Base-by-base conservation (phyloP, 108 stramenopile species). In the Mediolabrus comicus region DNA sequence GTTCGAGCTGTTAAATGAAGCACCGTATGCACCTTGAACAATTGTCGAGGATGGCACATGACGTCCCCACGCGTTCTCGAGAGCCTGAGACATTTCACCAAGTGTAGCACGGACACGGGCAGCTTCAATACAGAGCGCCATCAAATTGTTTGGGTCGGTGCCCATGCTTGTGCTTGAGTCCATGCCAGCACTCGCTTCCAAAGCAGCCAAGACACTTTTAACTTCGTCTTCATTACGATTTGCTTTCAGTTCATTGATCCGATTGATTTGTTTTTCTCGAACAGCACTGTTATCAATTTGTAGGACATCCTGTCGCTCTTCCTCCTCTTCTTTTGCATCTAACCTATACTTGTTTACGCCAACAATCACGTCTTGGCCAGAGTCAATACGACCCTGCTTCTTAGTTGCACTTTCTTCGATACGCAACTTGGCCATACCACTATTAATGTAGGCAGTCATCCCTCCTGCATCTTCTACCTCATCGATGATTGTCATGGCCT, bases 291-390 rank as follows among this genome's bases (percentile, higher is more conserved):
- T 98, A 63, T 99, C 97, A 67, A 99, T 94, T 70, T 82, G 74
- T 16, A 97, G 79, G 2, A 98, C 96, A 31, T 86, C 88, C 27
- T 87, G 84, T 57, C 72, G 53, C 70, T 91, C 90, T 28, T 63
- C 71, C 69, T 90, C 84, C 51, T 80, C 84, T 34, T 90, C 89
- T 17, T 90, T 87, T 59, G 78, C 75, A 59, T 64, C 83, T 62
- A 97, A 69, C 32, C 87, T 72, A 79, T 98, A 97, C 71, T 98
- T 98, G 83, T 99, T 99, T 31, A 99, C 96, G n/a, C 98, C 98
- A 8, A 99, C 97, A 55, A 98, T 82, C 13, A 79, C 80, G 49
- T 99, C 98, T 53, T 87, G 74, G 17, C 91, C 81, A 3, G 87
- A 80, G 64, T 96, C 93, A 67, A 95, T 88, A 8, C 73, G 36